Percentiles rank a stretch among this genome's conserved stretches.
phyloP scores from a whole-genome alignment of 768 basidiomycete genomes.

The Hirschioporus abietinus region DNA sequence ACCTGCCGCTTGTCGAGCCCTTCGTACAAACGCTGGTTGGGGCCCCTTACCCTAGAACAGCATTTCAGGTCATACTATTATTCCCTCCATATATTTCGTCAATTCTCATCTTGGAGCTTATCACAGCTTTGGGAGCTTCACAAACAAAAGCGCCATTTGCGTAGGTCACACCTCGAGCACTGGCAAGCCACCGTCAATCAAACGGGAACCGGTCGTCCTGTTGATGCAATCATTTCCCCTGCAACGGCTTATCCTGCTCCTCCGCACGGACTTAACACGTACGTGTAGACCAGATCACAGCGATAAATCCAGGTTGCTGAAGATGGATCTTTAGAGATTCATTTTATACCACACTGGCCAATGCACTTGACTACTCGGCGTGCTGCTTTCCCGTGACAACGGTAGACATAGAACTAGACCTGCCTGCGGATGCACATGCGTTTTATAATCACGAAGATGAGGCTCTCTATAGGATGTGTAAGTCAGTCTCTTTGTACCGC shows the following conservation, averaged over 20 bases:
- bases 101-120: not conserved
- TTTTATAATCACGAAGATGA: constrained; percentile 41
- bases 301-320: constrained; percentile 17
- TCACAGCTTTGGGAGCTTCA: constrained; percentile 43
- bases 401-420: constrained; percentile 39
- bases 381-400: constrained; percentile 43
- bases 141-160: constrained; percentile 31
- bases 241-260: constrained; percentile 36
- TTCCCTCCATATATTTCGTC: not conserved
- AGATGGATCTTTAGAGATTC: constrained; percentile 31
- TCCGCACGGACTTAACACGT: constrained; percentile 41
- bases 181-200: constrained; percentile 39
- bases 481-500: constrained; percentile 16
- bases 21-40: constrained; percentile 42
- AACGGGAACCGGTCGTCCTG: constrained; percentile 44
- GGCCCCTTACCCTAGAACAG: constrained; percentile 31
- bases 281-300: constrained; percentile 26
- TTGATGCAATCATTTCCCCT: constrained; percentile 49
- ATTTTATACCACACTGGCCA: constrained; percentile 43
- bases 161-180: constrained; percentile 42
- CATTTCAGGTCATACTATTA: constrained; percentile 33
- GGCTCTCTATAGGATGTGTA: constrained; percentile 40
- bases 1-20: constrained; percentile 38
- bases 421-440: constrained; percentile 26
- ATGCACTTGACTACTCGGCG: constrained; percentile 41